Evolutionary conservation across 345 rosid genomes (phyloP).

Genomic region (Gossypium turneri): DNA sequence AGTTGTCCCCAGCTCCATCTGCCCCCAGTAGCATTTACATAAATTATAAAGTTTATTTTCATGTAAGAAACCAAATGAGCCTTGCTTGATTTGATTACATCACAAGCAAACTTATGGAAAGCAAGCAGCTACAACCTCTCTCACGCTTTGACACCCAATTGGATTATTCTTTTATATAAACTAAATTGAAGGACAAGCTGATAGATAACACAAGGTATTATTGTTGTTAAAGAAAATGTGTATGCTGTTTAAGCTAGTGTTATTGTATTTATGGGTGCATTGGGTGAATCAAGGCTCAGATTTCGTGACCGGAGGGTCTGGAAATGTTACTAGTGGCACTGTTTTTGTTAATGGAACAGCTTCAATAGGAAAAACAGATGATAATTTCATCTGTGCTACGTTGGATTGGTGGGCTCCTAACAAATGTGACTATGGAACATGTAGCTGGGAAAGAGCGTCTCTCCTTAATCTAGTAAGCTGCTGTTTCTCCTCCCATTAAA

Average conservation of each 20-base stretch:
- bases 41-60: background rate
- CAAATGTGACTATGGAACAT: constrained; percentile 93
- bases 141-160: background rate
- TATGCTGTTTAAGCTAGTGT: constrained; percentile 21
- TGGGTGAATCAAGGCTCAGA: constrained; percentile 19
- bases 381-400: constrained; percentile 88
- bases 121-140: background rate
- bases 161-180: background rate
- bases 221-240: constrained; percentile 16
- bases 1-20: background rate
- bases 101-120: background rate
- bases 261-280: constrained; percentile 21
- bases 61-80: background rate
- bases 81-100: background rate
- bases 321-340: constrained; percentile 31
- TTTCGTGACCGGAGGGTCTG: constrained; percentile 9
- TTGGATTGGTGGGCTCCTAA: constrained; percentile 99
- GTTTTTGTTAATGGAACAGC: constrained; percentile 46
- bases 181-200: background rate
- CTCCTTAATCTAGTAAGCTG: constrained; percentile 73
- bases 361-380: constrained; percentile 67
- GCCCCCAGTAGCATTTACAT: background rate
- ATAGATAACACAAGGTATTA: background rate
- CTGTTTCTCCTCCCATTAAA: background rate
- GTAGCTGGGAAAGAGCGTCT: constrained; percentile 84